A percentile compares a stretch with the other conserved stretches of the same genome.
phyloP scores from a whole-genome alignment of 2,329 filamentous ascomycete species.

The Dactylonectria macrodidyma region DNA sequence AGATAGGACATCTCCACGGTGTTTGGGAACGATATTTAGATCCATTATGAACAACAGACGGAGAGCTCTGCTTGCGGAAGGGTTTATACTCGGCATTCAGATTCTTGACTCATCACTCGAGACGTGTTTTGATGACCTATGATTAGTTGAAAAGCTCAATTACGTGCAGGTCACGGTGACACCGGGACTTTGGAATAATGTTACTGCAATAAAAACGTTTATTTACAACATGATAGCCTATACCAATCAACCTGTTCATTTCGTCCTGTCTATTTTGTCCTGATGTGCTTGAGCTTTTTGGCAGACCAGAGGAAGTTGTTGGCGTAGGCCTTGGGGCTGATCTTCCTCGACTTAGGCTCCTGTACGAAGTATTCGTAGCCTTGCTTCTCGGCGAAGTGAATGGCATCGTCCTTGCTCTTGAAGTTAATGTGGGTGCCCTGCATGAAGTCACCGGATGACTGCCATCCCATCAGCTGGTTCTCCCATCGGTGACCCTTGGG shows the following conservation, averaged over 20 bases:
- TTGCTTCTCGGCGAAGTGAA: conserved; percentile 97
- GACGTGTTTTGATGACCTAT: no score
- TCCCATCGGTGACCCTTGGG: conserved; percentile 97
- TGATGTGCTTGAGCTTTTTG: conserved; percentile 89
- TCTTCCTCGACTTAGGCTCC: conserved; percentile 90
- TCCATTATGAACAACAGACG: not conserved
- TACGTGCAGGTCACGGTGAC: no score
- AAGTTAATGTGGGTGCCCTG: conserved; percentile 94
- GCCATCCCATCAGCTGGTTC: conserved; percentile 98
- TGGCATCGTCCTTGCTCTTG: conserved; percentile 93
- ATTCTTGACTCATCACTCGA: not conserved
- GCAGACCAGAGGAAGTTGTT: conserved; percentile 94
- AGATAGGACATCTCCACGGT: conserved; percentile 34
- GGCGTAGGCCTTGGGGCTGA: conserved; percentile 92
- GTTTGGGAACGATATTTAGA: conserved; percentile 23
- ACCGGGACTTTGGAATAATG: no score
- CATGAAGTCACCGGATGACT: conserved; percentile 95
- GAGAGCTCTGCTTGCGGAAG: not conserved
- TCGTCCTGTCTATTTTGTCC: conserved; percentile 76
- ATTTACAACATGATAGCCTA: conserved; percentile 46
- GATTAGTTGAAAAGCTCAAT: no score
- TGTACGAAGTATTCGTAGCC: conserved; percentile 99
- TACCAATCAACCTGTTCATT: conserved; percentile 5
- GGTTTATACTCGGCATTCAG: not conserved
- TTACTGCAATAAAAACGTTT: conserved; percentile 23